phyloP scores from a whole-genome alignment of 331 rosid genomes.

The Rosa hybrid region DNA sequence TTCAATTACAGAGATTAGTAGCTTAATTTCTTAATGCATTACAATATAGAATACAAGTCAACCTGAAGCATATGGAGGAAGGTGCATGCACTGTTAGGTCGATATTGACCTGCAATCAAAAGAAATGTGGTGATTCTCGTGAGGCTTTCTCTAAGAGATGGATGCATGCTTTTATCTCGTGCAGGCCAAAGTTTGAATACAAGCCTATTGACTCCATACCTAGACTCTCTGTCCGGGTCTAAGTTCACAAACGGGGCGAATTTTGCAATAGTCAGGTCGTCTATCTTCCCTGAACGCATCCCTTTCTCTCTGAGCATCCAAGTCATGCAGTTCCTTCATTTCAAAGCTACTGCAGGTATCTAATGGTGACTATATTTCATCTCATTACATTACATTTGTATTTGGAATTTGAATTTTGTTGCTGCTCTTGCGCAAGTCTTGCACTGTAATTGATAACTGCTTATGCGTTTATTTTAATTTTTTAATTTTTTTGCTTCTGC shows the following conservation, averaged over 20 bases:
- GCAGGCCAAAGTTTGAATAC: conserved; percentile 85
- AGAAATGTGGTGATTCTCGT: neutral
- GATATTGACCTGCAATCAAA: no score
- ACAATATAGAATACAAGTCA: no score
- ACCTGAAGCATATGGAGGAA: no score
- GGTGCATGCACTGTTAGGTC: no score
- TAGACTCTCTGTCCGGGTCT: conserved; percentile 69
- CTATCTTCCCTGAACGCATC: conserved; percentile 73
- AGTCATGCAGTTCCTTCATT: conserved; percentile 76
- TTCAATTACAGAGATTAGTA: no score
- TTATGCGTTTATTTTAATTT: neutral
- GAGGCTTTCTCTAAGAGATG: neutral
- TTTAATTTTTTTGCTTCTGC: neutral
- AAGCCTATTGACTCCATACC: conserved; percentile 59
- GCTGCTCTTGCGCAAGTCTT: neutral
- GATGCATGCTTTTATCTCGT: neutral
- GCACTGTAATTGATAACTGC: neutral
- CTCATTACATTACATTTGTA: neutral
- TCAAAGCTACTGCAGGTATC: conserved; percentile 66
- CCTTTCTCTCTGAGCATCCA: conserved; percentile 86
- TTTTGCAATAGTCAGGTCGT: conserved; percentile 88
- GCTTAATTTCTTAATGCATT: no score
- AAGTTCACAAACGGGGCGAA: conserved; percentile 83
- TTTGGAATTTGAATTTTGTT: neutral
- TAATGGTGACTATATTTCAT: neutral